These are phyloP conservation scores for Globisporangium sylvaticum DNA, from an alignment of 352 stramenopile species.

Conservation along the genomic window DNA sequence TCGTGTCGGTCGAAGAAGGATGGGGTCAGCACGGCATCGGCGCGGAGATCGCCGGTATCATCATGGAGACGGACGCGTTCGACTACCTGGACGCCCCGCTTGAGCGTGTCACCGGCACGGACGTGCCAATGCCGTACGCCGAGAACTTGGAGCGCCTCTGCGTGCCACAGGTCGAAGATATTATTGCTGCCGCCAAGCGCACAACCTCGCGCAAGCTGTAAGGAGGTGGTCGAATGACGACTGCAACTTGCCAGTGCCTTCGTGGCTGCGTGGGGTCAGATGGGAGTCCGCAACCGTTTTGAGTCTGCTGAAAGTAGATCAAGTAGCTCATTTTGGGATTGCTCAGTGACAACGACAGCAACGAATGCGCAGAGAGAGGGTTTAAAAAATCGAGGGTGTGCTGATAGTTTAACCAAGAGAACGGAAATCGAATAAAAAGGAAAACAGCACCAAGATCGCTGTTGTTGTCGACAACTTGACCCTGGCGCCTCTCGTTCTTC, in stretches of 20 bases:
- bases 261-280: not conserved
- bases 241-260: not conserved
- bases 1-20: slow-evolving; percentile 97
- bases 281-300: not conserved
- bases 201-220: slow-evolving; percentile 74
- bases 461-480: slow-evolving; percentile 4
- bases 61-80: slow-evolving; percentile 98
- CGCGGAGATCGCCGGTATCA: slow-evolving; percentile 96
- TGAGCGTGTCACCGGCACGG: slow-evolving; percentile 95
- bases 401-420: slow-evolving; percentile 9
- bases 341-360: not conserved
- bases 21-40: slow-evolving; percentile 96
- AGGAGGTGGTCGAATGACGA: slow-evolving; percentile 14
- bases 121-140: slow-evolving; percentile 99
- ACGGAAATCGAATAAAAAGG: slow-evolving; percentile 6
- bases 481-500: not conserved
- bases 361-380: not conserved
- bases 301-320: slow-evolving; percentile 4
- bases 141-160: slow-evolving; percentile 94
- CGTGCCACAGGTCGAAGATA: slow-evolving; percentile 94
- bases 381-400: slow-evolving; percentile 2
- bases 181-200: slow-evolving; percentile 91
- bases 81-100: slow-evolving; percentile 99
- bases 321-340: not conserved
- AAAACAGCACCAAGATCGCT: slow-evolving; percentile 6